Conservation (phyloP, 257 asterid genomes). For the Solanum clarkiae region DNA sequence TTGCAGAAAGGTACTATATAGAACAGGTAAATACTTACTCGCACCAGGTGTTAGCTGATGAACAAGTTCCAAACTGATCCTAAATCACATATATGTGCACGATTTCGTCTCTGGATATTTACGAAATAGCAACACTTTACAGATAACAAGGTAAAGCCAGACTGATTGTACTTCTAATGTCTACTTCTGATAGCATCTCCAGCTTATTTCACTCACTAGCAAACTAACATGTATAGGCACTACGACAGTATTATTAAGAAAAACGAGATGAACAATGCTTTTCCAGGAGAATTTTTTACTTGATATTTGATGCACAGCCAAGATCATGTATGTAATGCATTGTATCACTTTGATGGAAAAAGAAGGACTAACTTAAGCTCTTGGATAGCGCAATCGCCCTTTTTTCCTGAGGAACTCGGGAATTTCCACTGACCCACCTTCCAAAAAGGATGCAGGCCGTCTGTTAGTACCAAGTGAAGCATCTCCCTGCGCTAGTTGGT, state of each 20-base stretch:
- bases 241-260: not conserved
- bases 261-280: not conserved
- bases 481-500: slow-evolving; percentile 53
- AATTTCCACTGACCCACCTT: slow-evolving; percentile 65
- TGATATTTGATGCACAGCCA: slow-evolving; percentile 9
- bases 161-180: not conserved
- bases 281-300: slow-evolving; percentile 10
- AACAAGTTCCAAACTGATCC: not conserved
- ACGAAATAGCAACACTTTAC: not conserved
- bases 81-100: slow-evolving; percentile 3
- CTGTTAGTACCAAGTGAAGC: slow-evolving; percentile 41
- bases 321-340: slow-evolving; percentile 22
- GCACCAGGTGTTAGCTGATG: not conserved
- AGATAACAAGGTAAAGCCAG: not conserved
- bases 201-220: not conserved
- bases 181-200: not conserved
- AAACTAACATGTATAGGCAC: not conserved
- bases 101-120: not conserved
- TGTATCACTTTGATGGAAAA: not conserved
- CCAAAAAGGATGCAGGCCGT: slow-evolving; percentile 55
- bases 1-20: not conserved
- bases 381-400: slow-evolving; percentile 72
- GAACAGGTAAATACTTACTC: not conserved
- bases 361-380: slow-evolving; percentile 36
- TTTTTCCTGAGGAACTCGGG: slow-evolving; percentile 89